Base-by-base conservation (phyloP, 495 filamentous ascomycete species). In the Hypomontagnella monticulosa region DNA sequence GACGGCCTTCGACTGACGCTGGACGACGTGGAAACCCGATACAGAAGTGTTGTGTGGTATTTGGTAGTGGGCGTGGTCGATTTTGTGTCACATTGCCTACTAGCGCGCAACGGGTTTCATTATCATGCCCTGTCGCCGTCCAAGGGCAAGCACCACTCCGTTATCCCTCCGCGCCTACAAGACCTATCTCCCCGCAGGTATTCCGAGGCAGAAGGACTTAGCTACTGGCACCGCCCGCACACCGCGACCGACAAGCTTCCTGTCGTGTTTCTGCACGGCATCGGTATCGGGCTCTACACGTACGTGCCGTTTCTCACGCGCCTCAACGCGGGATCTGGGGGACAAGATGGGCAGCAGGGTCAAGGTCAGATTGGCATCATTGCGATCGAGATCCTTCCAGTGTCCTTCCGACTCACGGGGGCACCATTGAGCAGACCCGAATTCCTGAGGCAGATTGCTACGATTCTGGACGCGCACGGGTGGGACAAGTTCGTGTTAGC, bases 261-360 rank as follows among this genome's bases (percentile, higher is more conserved):
- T 0, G 66, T 90, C 41, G 70, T 91, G 3, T 89, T 90, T 71
- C 78, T 90, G 15, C 88, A 91, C 69, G 88, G 88, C n/a, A 89
- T 91, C 48, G 87, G 88, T 20, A 84, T 90, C 52, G 88, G 88
- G 0, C 79, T 90, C 11, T 87, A 83, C 69, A 79, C 88, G 1
- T 91, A 91, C 57, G 76, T 78, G 11, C 71, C 72, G 30, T 88
- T 89, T 70, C 76, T 90, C 0, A 64, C 64, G 18, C 75, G 82
- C 40, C 70, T 89, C 14, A 83, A 81, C 57, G 75, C 79, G 30
- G 73, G 68, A n/a, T 59, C 77, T 12, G 44, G 59, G 20, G 59
- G 34, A 5, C 55, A 46, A 5, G 64, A 65, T 32, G 69, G 69
- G 8, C 64, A 78, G 20, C 23, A 27, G 6, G 23, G 23, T 27